Evolutionary conservation across 106 monocot species (phyloP), one percentile per base, ranked within the genome.

Genomic region (Dendrobium catenatum): DNA sequence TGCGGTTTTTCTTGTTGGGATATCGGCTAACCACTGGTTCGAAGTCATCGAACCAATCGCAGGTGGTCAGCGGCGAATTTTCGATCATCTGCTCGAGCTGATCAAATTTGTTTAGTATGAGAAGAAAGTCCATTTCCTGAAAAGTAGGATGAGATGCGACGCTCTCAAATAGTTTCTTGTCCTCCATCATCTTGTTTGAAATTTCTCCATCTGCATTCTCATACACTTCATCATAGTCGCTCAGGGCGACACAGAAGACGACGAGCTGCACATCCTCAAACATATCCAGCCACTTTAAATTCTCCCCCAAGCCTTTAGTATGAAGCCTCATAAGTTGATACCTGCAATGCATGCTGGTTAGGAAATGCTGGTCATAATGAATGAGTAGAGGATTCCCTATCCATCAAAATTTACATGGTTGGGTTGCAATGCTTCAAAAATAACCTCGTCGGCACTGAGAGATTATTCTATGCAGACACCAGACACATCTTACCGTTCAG

Each of bases 261-360:
- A 95, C 87, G n/a, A 99, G 78, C 47, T 88, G 83, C 18, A 88
- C 88, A 81, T 99, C 98, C 80, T 95, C 98, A 70, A 99, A 99
- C 93, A 95, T 95, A 73, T 91, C 93, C 41, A 99, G 79, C 92
- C 95, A 93, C 85, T 99, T 99, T 68, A 84, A 89, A 42, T 99
- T 95, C 77, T 91, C 91, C 46, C 85, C 87, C 44, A 91, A 83
- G 24, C 90, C 88, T 85, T 85, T 86, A 1, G 83, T 56, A 19
- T 89, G 89, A 68, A 95, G 84, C 82, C 90, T 93, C 55, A 99
- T 90, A 31, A 99, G 91, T 66, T 99, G 94, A 81, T 90, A 95
- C 88, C 98, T 95, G 86, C 26, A 83, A 76, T 27, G n/a, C 13
- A 73, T 79, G 43, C 11, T 13, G 59, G 31, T 20, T 6, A 72